phyloP scores from a whole-genome alignment of 2,329 filamentous ascomycete species.

The Davidsoniella virescens region DNA sequence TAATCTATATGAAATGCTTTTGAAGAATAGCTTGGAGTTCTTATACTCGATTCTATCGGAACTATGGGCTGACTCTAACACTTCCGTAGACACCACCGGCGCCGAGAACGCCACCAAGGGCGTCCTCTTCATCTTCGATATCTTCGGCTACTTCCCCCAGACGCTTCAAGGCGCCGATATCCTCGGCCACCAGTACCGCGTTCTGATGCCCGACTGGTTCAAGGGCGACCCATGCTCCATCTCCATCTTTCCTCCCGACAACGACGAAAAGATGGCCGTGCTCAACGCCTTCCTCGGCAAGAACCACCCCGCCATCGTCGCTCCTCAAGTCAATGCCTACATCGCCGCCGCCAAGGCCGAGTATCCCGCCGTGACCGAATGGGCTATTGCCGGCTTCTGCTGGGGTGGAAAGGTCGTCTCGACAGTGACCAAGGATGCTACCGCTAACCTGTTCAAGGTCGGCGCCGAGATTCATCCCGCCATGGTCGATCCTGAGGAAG shows the following conservation, averaged over 20 bases:
- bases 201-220: constrained; percentile 90
- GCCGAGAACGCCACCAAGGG: constrained; percentile 36
- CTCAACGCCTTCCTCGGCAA: constrained; percentile 42
- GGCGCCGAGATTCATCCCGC: constrained; percentile 41
- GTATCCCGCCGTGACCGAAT: constrained; percentile 38
- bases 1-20: neutral
- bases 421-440: constrained; percentile 30
- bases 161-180: constrained; percentile 56
- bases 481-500: constrained; percentile 48
- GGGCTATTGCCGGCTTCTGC: constrained; percentile 49
- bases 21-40: too few relatives aligned
- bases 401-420: constrained; percentile 55
- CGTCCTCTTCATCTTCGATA: constrained; percentile 47
- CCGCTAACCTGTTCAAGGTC: constrained; percentile 32
- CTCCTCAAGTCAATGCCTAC: constrained; percentile 35
- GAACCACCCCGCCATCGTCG: constrained; percentile 30
- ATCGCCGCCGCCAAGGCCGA: constrained; percentile 35
- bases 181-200: constrained; percentile 54
- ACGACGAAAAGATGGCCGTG: constrained; percentile 43
- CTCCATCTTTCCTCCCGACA: constrained; percentile 47
- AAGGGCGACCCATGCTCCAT: constrained; percentile 49
- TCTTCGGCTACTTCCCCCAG: constrained; percentile 56
- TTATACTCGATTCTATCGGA: neutral
- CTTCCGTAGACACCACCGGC: constrained; percentile 29
- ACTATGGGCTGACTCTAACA: too few relatives aligned